Conservation (phyloP, 2,329 filamentous ascomycete genomes). For the Trematosphaeria pertusa region DNA sequence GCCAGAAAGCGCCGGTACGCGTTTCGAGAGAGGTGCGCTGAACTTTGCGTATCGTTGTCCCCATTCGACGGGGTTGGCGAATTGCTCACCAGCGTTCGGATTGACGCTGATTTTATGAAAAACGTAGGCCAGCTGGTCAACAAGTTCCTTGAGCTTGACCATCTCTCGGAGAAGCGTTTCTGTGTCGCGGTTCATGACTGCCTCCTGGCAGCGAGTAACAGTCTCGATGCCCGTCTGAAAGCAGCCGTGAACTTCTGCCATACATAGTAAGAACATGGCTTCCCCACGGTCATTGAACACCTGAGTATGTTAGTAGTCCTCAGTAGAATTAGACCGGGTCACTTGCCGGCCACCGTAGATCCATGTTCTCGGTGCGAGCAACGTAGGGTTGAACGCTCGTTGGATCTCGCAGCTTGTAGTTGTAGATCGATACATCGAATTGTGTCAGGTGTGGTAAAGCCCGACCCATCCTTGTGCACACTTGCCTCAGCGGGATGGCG, state of each 20-base stretch:
- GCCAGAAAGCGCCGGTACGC: conserved; percentile 60
- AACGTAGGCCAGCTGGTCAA: conserved; percentile 21
- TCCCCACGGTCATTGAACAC: conserved; percentile 60
- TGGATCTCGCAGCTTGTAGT: conserved; percentile 57
- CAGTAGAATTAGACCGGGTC: not conserved
- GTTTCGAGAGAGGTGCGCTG: conserved; percentile 58
- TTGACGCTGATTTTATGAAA: conserved; percentile 63
- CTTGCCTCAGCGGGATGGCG: conserved; percentile 58
- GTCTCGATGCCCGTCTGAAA: conserved; percentile 33
- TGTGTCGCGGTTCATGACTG: conserved; percentile 61
- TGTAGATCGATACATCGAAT: conserved; percentile 62
- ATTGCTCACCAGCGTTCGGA: conserved; percentile 52
- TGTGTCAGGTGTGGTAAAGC: conserved; percentile 61
- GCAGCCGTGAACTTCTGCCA: conserved; percentile 37
- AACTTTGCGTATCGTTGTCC: conserved; percentile 50
- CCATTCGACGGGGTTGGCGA: conserved; percentile 36
- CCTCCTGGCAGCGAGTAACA: conserved; percentile 60
- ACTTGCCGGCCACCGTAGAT: conserved; percentile 60
- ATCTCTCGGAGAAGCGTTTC: conserved; percentile 60
- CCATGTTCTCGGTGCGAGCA: conserved; percentile 61
- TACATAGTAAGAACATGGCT: conserved; percentile 55
- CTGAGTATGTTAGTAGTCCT: conserved; percentile 8
- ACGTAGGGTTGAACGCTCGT: conserved; percentile 59
- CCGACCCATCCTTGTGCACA: conserved; percentile 61
- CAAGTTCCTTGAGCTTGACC: conserved; percentile 48